These are phyloP conservation scores for Hymenoscyphus infarciens DNA, from an alignment of 2,329 filamentous ascomycete genomes.

Conservation along the genomic window DNA sequence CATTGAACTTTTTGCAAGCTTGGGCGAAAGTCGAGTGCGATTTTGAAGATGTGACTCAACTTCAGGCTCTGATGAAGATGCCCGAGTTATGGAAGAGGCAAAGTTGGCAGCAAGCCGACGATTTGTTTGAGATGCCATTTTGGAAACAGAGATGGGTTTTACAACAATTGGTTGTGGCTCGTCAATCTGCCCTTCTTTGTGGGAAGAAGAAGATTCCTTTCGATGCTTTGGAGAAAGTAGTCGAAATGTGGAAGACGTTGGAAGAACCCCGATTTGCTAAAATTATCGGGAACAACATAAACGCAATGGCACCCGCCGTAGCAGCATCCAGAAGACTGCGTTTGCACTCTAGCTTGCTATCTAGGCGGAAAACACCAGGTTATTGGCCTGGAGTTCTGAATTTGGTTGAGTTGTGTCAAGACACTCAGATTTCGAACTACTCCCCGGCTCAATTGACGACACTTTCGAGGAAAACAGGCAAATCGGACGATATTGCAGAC, in stretches of 20 bases:
- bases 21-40: slow-evolving; percentile 11
- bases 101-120: slow-evolving; percentile 11
- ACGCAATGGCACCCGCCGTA: slow-evolving; percentile 1
- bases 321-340: slow-evolving; percentile 6
- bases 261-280: neutral
- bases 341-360: slow-evolving; percentile 1
- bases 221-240: slow-evolving; percentile 5
- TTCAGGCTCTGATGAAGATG: slow-evolving; percentile 2
- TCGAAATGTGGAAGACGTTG: slow-evolving; percentile 9
- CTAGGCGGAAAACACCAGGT: neutral
- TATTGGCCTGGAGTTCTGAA: neutral
- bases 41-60: slow-evolving; percentile 2
- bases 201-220: slow-evolving; percentile 11
- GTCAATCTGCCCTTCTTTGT: slow-evolving; percentile 3
- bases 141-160: slow-evolving; percentile 7
- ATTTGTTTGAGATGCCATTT: slow-evolving; percentile 10
- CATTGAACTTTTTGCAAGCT: slow-evolving; percentile 8
- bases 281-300: neutral
- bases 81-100: slow-evolving; percentile 8
- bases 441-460: slow-evolving; percentile 8
- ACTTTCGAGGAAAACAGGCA: neutral
- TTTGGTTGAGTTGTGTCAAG: slow-evolving; percentile 5
- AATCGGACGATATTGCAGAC: neutral
- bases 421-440: slow-evolving; percentile 7
- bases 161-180: slow-evolving; percentile 9